Evolutionary conservation across 805 yeast genomes (phyloP).

Genomic region (Yarrowia osloensis): DNA sequence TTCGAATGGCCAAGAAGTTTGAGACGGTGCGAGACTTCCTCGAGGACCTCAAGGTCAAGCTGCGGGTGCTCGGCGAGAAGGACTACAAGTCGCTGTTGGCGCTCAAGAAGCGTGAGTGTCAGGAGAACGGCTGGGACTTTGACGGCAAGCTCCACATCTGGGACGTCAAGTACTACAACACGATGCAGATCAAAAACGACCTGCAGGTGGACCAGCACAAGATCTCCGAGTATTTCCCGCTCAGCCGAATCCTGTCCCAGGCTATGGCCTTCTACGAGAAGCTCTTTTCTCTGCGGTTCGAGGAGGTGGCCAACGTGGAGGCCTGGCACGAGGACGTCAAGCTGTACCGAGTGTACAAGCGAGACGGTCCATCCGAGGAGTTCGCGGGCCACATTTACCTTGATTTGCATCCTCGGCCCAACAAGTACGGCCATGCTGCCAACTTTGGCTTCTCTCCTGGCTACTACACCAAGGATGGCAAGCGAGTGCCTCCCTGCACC

Average conservation of each 20-base stretch:
- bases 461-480: slow-evolving; percentile 51
- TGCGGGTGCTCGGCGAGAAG: slow-evolving; percentile 58
- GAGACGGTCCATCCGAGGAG: slow-evolving; percentile 54
- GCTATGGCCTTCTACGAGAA: slow-evolving; percentile 74
- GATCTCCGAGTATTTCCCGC: slow-evolving; percentile 77
- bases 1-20: slow-evolving; percentile 76
- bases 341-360: slow-evolving; percentile 63
- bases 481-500: slow-evolving; percentile 64
- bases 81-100: slow-evolving; percentile 54
- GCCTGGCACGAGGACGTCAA: slow-evolving; percentile 82
- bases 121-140: slow-evolving; percentile 47
- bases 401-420: slow-evolving; percentile 82
- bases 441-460: slow-evolving; percentile 70
- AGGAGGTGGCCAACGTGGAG: slow-evolving; percentile 48
- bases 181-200: slow-evolving; percentile 63
- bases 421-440: slow-evolving; percentile 89
- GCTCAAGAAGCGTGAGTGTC: slow-evolving; percentile 57
- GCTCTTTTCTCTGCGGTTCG: slow-evolving; percentile 68
- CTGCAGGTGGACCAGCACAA: slow-evolving; percentile 71
- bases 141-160: slow-evolving; percentile 56
- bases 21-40: slow-evolving; percentile 62
- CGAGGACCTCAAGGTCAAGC: slow-evolving; percentile 58
- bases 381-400: slow-evolving; percentile 79
- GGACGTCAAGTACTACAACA: slow-evolving; percentile 73
- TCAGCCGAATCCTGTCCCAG: slow-evolving; percentile 62